Evolutionary conservation across 2,329 filamentous ascomycete genomes (phyloP).

Genomic region (Ophiostoma perfectum): DNA sequence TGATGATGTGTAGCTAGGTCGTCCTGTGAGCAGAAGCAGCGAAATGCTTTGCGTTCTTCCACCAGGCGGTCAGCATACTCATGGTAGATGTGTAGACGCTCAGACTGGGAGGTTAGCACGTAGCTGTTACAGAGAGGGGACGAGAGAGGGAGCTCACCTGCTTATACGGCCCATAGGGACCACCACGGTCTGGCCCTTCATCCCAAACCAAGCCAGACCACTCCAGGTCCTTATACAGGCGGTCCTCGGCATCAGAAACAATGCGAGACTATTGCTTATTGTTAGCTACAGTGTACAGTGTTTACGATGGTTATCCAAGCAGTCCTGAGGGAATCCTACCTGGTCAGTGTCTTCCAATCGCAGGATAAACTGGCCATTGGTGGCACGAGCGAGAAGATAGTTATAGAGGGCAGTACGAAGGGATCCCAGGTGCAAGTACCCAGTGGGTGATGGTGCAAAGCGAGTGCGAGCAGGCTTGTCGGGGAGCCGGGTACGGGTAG

Average conservation of each 20-base stretch:
- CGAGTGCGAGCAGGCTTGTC: slow-evolving; percentile 64
- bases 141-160: slow-evolving; percentile 50
- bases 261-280: slow-evolving; percentile 61
- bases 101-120: slow-evolving; percentile 51
- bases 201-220: slow-evolving; percentile 94
- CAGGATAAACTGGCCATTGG: slow-evolving; percentile 82
- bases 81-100: slow-evolving; percentile 68
- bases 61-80: slow-evolving; percentile 66
- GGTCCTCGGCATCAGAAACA: slow-evolving; percentile 70
- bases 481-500: slow-evolving; percentile 32
- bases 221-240: slow-evolving; percentile 70
- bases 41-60: slow-evolving; percentile 69
- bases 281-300: slow-evolving; percentile 1
- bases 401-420: slow-evolving; percentile 93
- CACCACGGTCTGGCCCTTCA: slow-evolving; percentile 79
- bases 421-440: slow-evolving; percentile 86
- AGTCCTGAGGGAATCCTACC: slow-evolving; percentile 40
- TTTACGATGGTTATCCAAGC: not conserved
- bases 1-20: slow-evolving; percentile 63
- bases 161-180: slow-evolving; percentile 77
- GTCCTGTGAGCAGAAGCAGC: slow-evolving; percentile 81
- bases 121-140: not conserved
- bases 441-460: slow-evolving; percentile 93
- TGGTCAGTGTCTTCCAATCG: slow-evolving; percentile 94
- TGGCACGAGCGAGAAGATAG: slow-evolving; percentile 81